A percentile compares a stretch with the other conserved stretches of the same genome.
phyloP scores from a whole-genome alignment of 345 rosid species.

The Eucalyptus globulus region DNA sequence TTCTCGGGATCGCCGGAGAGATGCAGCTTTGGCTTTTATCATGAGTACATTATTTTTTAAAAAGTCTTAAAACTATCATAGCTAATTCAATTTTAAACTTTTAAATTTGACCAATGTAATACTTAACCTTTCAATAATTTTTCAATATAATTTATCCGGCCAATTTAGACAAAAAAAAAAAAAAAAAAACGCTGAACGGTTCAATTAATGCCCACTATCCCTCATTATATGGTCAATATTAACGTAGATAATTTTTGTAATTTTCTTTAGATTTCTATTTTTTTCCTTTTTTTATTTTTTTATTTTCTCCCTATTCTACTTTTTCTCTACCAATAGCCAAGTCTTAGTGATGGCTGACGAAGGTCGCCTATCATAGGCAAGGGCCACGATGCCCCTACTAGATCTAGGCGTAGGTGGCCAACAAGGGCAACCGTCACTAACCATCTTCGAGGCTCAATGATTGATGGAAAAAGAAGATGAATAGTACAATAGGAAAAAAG shows the following conservation, averaged over 20 bases:
- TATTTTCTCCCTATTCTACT: not conserved
- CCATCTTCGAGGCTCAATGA: not conserved
- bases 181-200: fast-evolving
- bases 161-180: not conserved
- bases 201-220: fast-evolving
- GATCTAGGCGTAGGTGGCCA: not conserved
- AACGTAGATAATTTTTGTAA: not conserved
- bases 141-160: not conserved
- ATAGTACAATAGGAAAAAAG: not conserved
- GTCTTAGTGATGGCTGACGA: not conserved
- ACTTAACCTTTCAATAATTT: not conserved
- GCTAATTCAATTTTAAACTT: not conserved
- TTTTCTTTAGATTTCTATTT: not conserved
- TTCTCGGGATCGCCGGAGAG: not conserved
- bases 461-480: not conserved
- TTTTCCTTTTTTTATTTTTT: not conserved
- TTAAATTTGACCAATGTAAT: not conserved
- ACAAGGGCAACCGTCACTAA: not conserved
- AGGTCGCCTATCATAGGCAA: not conserved
- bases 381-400: not conserved
- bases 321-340: not conserved
- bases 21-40: not conserved
- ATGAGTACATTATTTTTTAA: not conserved
- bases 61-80: not conserved
- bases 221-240: fast-evolving